Conservation (phyloP, 345 rosid genomes). For the Corchorus olitorius region DNA sequence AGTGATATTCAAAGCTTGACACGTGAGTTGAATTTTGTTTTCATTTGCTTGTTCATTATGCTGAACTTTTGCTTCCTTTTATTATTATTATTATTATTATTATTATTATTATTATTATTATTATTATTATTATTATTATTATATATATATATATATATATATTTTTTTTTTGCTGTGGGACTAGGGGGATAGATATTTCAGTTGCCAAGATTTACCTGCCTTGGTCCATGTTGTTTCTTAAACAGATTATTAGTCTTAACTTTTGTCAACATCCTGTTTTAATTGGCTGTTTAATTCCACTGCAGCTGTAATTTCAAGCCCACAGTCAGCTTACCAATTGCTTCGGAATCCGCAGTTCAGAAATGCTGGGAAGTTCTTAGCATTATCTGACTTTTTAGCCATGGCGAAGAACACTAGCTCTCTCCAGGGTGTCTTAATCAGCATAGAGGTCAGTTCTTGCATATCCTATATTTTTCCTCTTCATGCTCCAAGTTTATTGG, state of each 20-base stretch:
- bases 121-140: neutral
- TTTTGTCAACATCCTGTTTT: constrained; percentile 10
- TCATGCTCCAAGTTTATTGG: neutral
- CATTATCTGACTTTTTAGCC: constrained; percentile 60
- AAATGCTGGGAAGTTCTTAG: constrained; percentile 51
- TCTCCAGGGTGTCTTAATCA: constrained; percentile 74
- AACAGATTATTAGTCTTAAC: neutral
- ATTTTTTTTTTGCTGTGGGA: neutral
- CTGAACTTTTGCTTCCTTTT: neutral
- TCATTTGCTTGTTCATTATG: constrained; percentile 12
- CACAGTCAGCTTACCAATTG: constrained; percentile 30
- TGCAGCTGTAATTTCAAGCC: constrained; percentile 68
- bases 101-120: neutral
- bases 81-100: neutral
- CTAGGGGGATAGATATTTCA: neutral
- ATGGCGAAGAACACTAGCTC: constrained; percentile 65
- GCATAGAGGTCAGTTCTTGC: constrained; percentile 70
- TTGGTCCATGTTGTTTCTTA: neutral
- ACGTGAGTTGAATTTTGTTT: constrained; percentile 54
- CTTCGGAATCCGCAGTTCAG: constrained; percentile 58
- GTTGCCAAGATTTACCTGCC: constrained; percentile 1
- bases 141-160: too few species aligned
- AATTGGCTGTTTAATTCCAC: neutral
- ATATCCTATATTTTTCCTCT: neutral
- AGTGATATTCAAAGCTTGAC: constrained; percentile 56